Conservation (phyloP, 257 asterid species). For the Avicennia marina region DNA sequence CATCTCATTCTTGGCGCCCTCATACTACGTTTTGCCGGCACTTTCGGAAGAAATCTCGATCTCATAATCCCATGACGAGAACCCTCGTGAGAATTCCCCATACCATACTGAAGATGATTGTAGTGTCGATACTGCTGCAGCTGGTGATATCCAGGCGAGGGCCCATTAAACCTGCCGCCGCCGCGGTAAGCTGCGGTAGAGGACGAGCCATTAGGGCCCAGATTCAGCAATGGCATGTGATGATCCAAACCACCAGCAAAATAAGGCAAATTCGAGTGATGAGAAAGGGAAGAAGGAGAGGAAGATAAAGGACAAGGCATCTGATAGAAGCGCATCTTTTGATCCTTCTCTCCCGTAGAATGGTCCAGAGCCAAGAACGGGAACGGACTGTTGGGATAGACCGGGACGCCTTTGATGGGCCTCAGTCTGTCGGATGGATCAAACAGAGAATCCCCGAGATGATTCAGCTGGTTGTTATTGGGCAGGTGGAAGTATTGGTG, state of each 20-base stretch:
- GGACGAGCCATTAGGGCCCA: conserved; percentile 25
- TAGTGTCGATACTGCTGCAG: conserved; percentile 3
- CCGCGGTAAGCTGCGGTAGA: conserved; percentile 17
- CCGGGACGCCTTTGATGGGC: conserved; percentile 14
- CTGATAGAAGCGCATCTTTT: conserved; percentile 42
- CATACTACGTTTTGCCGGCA: conserved; percentile 70
- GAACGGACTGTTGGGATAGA: conserved; percentile 12
- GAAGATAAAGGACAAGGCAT: conserved; percentile 19
- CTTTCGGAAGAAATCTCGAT: conserved; percentile 63
- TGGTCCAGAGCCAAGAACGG: conserved; percentile 1
- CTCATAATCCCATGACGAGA: conserved; percentile 60
- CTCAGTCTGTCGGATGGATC: background rate
- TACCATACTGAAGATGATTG: conserved; percentile 24
- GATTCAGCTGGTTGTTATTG: background rate
- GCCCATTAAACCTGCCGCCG: conserved; percentile 17
- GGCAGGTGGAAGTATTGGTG: background rate
- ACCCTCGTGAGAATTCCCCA: conserved; percentile 31
- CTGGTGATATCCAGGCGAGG: conserved; percentile 6
- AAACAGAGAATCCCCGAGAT: too few relatives aligned
- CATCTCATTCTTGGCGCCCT: conserved; percentile 95
- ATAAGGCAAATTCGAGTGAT: conserved; percentile 19
- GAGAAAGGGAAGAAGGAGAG: conserved; percentile 3
- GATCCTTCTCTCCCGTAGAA: background rate
- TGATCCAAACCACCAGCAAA: conserved; percentile 29
- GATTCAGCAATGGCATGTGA: conserved; percentile 42